Evolutionary conservation across 106 monocot species (phyloP).

Genomic region (Posidonia australis): DNA sequence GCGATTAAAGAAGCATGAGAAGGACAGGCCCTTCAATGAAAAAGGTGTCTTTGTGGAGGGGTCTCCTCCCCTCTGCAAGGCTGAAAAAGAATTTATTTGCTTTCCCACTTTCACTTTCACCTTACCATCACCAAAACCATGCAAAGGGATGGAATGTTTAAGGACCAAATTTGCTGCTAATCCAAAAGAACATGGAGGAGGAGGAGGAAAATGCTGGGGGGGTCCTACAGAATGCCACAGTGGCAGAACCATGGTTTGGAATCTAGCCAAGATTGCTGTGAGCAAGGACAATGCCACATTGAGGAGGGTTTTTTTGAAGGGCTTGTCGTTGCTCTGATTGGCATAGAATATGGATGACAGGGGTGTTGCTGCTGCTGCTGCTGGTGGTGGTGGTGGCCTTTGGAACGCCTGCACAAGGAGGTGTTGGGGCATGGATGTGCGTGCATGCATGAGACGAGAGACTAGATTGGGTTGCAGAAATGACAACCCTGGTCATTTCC

Average conservation of each 20-base stretch:
- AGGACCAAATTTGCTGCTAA: not conserved
- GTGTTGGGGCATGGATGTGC: not conserved
- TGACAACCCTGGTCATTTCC: constrained; percentile 3
- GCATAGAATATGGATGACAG: too few species aligned
- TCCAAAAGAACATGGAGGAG: not conserved
- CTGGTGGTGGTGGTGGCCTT: not conserved
- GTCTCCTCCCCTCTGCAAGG: constrained; percentile 3
- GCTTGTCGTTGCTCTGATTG: too few species aligned
- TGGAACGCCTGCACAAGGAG: not conserved
- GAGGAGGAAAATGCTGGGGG: not conserved
- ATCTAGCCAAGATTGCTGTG: not conserved
- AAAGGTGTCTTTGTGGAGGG: constrained; percentile 7
- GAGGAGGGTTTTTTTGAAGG: too few species aligned
- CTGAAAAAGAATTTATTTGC: constrained; percentile 10
- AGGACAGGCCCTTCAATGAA: constrained; percentile 9
- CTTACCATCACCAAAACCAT: not conserved
- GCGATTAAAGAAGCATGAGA: constrained; percentile 7
- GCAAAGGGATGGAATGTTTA: constrained; percentile 2
- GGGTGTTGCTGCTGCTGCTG: too few species aligned
- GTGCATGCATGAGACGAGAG: not conserved
- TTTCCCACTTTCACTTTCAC: constrained; percentile 14
- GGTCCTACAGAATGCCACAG: not conserved
- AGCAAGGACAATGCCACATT: too few species aligned
- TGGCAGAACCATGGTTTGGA: constrained; percentile 1
- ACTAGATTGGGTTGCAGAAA: not conserved